A percentile compares a stretch with the other conserved stretches of the same genome.
These are phyloP conservation scores for Ceratobasidium sp. DNA, from an alignment of 1,284 basidiomycete genomes.

Conservation along the genomic window DNA sequence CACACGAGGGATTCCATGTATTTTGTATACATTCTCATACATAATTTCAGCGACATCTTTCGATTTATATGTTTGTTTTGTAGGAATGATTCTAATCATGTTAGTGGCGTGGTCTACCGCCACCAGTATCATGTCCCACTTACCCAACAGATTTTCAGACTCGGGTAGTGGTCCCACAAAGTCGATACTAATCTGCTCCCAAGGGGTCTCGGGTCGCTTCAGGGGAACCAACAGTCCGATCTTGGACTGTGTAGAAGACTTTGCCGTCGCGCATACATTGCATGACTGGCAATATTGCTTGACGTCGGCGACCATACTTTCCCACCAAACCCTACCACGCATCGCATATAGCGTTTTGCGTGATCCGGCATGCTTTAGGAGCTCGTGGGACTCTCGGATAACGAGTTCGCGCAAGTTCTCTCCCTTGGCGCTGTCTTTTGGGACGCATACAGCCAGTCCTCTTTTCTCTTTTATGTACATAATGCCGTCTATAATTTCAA, in stretches of 20 bases:
- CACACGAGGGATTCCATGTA: conserved; percentile 53
- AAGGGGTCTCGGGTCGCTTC: conserved; percentile 52
- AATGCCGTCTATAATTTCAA: conserved; percentile 52
- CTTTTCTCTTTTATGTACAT: conserved; percentile 52
- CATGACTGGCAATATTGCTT: conserved; percentile 53
- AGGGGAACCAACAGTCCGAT: conserved; percentile 54
- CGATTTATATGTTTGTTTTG: no score
- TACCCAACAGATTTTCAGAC: conserved; percentile 55
- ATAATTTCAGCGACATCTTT: no score
- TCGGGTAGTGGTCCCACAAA: conserved; percentile 62
- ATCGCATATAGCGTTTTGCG: conserved; percentile 47
- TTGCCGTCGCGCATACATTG: conserved; percentile 52
- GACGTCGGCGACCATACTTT: conserved; percentile 50
- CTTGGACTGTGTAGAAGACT: conserved; percentile 53
- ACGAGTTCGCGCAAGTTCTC: conserved; percentile 28
- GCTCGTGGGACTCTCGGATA: conserved; percentile 22
- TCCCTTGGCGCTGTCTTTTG: conserved; percentile 49
- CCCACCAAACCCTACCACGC: conserved; percentile 50
- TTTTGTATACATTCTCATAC: conserved; percentile 52
- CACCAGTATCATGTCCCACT: conserved; percentile 59
- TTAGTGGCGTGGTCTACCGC: conserved; percentile 59
- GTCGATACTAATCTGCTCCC: conserved; percentile 61
- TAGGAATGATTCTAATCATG: conserved; percentile 57
- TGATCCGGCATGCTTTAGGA: conserved; percentile 47
- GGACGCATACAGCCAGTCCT: conserved; percentile 57